These are phyloP conservation scores for Colletotrichum sansevieriae DNA, from an alignment of 2,329 filamentous ascomycete genomes.

Conservation along the genomic window DNA sequence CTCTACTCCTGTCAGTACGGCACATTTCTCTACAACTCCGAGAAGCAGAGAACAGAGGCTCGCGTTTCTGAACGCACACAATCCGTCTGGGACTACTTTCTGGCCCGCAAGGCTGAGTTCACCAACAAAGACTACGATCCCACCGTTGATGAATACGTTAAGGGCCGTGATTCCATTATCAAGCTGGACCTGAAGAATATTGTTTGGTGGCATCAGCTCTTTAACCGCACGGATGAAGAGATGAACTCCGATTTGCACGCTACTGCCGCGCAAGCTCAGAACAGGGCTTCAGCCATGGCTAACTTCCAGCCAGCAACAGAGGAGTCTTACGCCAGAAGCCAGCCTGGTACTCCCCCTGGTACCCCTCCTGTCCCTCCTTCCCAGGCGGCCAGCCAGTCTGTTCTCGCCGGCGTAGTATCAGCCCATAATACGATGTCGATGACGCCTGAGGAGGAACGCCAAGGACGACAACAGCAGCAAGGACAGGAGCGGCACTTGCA, in stretches of 20 bases:
- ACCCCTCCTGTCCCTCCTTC: conserved; percentile 52
- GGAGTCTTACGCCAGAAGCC: conserved; percentile 44
- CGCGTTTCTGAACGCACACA: conserved; percentile 78
- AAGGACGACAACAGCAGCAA: conserved; percentile 44
- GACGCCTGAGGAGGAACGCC: conserved; percentile 52
- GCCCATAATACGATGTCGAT: conserved; percentile 66
- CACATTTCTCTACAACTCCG: conserved; percentile 95
- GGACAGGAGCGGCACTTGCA: conserved; percentile 48
- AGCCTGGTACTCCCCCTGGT: conserved; percentile 44
- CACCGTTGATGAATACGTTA: conserved; percentile 80
- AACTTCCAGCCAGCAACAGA: conserved; percentile 42
- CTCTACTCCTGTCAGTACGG: conserved; percentile 97
- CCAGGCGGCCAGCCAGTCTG: conserved; percentile 61
- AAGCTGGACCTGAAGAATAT: conserved; percentile 83
- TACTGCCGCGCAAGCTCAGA: conserved; percentile 63
- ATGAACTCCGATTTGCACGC: conserved; percentile 83
- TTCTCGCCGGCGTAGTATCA: conserved; percentile 71
- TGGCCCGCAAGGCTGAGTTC: conserved; percentile 84
- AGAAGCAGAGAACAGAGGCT: conserved; percentile 84
- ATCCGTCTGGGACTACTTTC: conserved; percentile 96
- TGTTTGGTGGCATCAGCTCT: conserved; percentile 94
- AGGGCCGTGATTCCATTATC: conserved; percentile 85
- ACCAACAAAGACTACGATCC: conserved; percentile 83
- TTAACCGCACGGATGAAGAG: conserved; percentile 87
- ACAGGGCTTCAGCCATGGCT: conserved; percentile 48